Percentiles rank a stretch among this genome's conserved stretches.
phyloP scores from a whole-genome alignment of 257 asterid species.

The Ajuga chamaepitys region DNA sequence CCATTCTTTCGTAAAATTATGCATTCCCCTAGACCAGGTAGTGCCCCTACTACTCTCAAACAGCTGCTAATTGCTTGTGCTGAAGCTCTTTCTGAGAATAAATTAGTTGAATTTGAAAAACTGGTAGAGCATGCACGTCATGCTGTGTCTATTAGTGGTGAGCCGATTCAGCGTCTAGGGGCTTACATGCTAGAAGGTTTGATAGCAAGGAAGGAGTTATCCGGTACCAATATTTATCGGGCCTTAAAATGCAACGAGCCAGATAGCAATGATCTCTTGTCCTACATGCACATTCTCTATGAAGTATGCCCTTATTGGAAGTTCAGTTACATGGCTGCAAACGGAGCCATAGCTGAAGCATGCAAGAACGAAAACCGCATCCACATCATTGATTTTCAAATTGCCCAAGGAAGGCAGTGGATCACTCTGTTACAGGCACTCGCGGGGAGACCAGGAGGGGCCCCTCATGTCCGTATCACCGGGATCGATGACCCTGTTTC shows the following conservation, averaged over 20 bases:
- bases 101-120: conserved; percentile 35
- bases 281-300: conserved; percentile 78
- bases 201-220: conserved; percentile 68
- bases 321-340: conserved; percentile 95
- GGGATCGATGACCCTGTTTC: conserved; percentile 92
- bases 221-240: conserved; percentile 73
- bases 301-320: conserved; percentile 88
- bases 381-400: conserved; percentile 86
- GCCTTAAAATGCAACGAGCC: conserved; percentile 76
- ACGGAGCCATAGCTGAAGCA: conserved; percentile 91
- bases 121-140: conserved; percentile 45
- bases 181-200: conserved; percentile 91
- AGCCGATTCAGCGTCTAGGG: conserved; percentile 90
- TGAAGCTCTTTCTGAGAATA: conserved; percentile 56
- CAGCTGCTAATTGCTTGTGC: conserved; percentile 68
- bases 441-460: conserved; percentile 77
- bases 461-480: conserved; percentile 85
- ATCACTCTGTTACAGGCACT: conserved; percentile 85
- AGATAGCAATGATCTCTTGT: conserved; percentile 54
- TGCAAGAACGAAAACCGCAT: conserved; percentile 68
- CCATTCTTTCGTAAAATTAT: too few species aligned
- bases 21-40: conserved; percentile 23
- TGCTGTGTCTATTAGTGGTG: conserved; percentile 71
- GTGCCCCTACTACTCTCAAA: conserved; percentile 54
- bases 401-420: conserved; percentile 95